Conservation (phyloP, 257 asterid genomes). For the Jaltomata sinuosa region DNA sequence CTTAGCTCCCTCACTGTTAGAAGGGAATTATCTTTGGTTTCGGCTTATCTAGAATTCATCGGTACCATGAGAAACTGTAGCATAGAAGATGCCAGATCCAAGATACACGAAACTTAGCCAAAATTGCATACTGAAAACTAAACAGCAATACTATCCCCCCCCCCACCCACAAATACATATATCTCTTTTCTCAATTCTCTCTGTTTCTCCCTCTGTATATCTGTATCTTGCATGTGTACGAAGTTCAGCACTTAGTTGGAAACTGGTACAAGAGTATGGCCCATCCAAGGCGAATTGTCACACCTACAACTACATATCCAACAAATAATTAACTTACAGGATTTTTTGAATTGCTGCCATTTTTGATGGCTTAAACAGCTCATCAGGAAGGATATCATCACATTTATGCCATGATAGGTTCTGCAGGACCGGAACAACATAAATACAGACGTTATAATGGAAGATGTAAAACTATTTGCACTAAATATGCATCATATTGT, state of each 20-base stretch:
- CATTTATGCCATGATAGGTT: constrained; percentile 21
- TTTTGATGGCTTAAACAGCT: constrained; percentile 60
- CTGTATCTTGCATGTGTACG: neutral
- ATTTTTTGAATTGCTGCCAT: constrained; percentile 38
- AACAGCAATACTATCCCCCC: neutral
- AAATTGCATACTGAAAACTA: neutral
- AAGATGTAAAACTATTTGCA: neutral
- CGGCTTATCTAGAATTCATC: neutral
- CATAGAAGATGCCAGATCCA: neutral
- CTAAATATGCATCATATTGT: neutral
- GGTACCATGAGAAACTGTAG: neutral
- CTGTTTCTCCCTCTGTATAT: neutral
- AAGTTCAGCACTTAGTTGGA: neutral
- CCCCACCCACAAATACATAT: neutral
- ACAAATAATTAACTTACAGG: constrained; percentile 36
- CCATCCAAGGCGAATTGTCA: neutral
- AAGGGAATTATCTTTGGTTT: neutral
- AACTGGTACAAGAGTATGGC: neutral
- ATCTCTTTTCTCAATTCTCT: neutral
- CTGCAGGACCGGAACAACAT: constrained; percentile 18
- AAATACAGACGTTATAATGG: neutral
- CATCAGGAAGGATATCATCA: constrained; percentile 39
- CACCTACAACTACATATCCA: neutral
- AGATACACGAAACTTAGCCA: neutral
- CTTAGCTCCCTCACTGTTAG: neutral